Evolutionary conservation across 2,329 filamentous ascomycete species (phyloP).

Genomic region (Fusarium concolor): DNA sequence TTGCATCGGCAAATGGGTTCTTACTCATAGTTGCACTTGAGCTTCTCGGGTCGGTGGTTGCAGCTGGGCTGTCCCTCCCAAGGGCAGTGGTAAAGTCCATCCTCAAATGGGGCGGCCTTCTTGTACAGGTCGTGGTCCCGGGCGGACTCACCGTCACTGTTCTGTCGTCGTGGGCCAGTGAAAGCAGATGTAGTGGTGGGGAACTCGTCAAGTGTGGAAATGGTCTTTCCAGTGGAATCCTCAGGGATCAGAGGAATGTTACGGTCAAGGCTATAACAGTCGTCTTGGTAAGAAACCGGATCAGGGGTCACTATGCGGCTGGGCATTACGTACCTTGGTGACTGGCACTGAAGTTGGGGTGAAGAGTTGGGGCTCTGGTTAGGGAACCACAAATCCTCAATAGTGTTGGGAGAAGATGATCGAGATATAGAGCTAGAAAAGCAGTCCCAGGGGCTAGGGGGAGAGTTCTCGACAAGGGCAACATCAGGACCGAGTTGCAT

Average conservation of each 20-base stretch:
- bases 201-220: slow-evolving; percentile 48
- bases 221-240: slow-evolving; percentile 39
- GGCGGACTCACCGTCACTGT: slow-evolving; percentile 67
- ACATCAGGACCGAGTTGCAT: slow-evolving; percentile 66
- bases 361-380: slow-evolving; percentile 58
- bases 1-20: slow-evolving; percentile 49
- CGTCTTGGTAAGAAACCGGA: slow-evolving; percentile 40
- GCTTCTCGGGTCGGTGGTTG: slow-evolving; percentile 91
- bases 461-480: slow-evolving; percentile 61
- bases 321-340: slow-evolving; percentile 63
- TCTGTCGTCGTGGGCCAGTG: slow-evolving; percentile 58
- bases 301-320: slow-evolving; percentile 1
- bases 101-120: slow-evolving; percentile 69
- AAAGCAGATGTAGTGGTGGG: slow-evolving; percentile 53
- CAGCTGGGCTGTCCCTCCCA: slow-evolving; percentile 79
- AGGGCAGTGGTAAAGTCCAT: slow-evolving; percentile 94
- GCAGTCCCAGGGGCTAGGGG: slow-evolving; percentile 64
- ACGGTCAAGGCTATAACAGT: slow-evolving; percentile 47
- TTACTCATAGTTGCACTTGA: slow-evolving; percentile 99
- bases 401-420: slow-evolving; percentile 61
- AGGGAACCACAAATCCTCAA: slow-evolving; percentile 61
- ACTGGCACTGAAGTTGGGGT: slow-evolving; percentile 62
- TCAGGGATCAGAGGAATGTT: slow-evolving; percentile 49
- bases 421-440: slow-evolving; percentile 65
- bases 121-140: slow-evolving; percentile 79